Evolutionary conservation across 2,329 filamentous ascomycete genomes (phyloP), one percentile per base, ranked within the genome.

Genomic region (Botrytis porri): DNA sequence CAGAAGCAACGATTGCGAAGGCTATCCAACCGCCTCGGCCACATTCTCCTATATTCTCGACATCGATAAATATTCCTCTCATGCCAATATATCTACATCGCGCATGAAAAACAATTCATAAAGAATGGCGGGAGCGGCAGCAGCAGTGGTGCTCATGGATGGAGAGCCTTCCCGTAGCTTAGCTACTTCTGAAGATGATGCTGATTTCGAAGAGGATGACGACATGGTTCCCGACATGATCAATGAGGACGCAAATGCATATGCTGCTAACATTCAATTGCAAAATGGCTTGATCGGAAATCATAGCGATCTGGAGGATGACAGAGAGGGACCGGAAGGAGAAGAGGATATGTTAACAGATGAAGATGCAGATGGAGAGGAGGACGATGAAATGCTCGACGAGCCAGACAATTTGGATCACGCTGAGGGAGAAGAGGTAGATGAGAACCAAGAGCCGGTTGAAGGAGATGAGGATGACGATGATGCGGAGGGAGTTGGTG

Each of bases 381-480:
- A 83, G 32, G 82, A 83, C 60, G 82, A 84, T 32, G 81, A 82
- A 43, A 79, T 78, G 63, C 74, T 75, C 59, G 73, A 75, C 35
- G 70, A 72, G 29, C 80, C 45, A 61, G 79, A 82, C 61, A 81
- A 84, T 69, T 79, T 77, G 41, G 82, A 39, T 25, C 60, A 62
- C n/a, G 41, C 35, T 18, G 60, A 83, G 63, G 85, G 82, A 70
- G 83, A 78, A 64, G 82, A 83, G 60, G 81, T 79, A 59, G 75
- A 80, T 54, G 73, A 77, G 43, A 79, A 85, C 12, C 85, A 85
- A 7, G 80, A 80, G 22, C 81, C 82, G n/a, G 82, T 79, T 14
- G 82, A 83, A 39, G 84, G 84, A 73, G 82, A 82, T 29, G 82
- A 82, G 4, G 85, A 85, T 73, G 80, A 81, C 59, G 81, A 80